Conservation (phyloP, 2,329 filamentous ascomycete genomes). For the Ascochyta pisi region DNA sequence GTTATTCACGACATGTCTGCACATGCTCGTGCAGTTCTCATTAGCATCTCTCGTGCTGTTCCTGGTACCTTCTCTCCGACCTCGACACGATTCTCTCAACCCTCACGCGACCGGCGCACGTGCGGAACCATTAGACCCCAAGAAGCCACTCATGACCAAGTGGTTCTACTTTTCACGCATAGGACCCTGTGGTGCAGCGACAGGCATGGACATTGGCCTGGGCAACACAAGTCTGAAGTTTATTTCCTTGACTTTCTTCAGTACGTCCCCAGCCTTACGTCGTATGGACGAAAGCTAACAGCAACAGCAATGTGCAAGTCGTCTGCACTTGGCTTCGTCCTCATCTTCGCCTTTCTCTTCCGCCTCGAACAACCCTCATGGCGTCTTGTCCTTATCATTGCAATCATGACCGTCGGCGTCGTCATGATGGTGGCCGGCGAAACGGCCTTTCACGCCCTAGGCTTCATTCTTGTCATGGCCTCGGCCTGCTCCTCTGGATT, state of each 20-base stretch:
- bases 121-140: conserved; percentile 45
- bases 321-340: conserved; percentile 90
- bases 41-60: conserved; percentile 80
- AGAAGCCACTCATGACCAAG: conserved; percentile 77
- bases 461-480: conserved; percentile 90
- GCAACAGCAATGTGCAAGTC: conserved; percentile 90
- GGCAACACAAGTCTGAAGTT: conserved; percentile 96
- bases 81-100: conserved; percentile 58
- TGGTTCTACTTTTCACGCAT: conserved; percentile 92
- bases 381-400: conserved; percentile 85
- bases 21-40: conserved; percentile 91
- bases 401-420: conserved; percentile 89
- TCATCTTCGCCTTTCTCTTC: conserved; percentile 94
- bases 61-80: conserved; percentile 82
- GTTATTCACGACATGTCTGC: conserved; percentile 90
- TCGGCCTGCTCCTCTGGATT: conserved; percentile 96
- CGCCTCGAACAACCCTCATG: conserved; percentile 86
- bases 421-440: conserved; percentile 99
- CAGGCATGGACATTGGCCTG: conserved; percentile 92
- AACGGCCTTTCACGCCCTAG: conserved; percentile 83
- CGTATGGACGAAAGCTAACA: conserved; percentile 22
- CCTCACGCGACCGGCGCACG: conserved; percentile 38
- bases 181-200: conserved; percentile 88
- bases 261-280: conserved; percentile 34
- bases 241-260: conserved; percentile 96